Base-by-base conservation (phyloP, 2,329 filamentous ascomycete species). In the Fusarium mundagurra region DNA sequence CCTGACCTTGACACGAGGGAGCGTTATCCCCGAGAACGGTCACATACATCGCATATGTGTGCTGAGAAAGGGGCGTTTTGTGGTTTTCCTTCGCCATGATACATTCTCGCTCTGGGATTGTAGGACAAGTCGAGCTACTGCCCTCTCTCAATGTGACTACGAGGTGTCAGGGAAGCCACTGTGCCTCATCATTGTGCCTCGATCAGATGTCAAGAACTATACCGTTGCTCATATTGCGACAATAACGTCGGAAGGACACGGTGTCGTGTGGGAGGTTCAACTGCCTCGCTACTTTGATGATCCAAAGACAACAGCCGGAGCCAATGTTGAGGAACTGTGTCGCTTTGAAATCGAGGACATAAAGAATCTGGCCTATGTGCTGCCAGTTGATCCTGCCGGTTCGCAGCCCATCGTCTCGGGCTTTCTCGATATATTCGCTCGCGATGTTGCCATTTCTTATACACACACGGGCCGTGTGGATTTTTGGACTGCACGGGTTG, bases 351-450 rank as follows among this genome's bases (percentile, higher is more conserved):
- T 97, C 6, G 88, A 90, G 1, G 85, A 85, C 24, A 83, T 85
- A 1, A 87, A 90, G n/a, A 87, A 89, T 57, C 81, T 92, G 50
- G 87, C 89, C 20, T 91, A 91, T 72, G 87, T 97, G 24, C 85
- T 97, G 16, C 94, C 95, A 1, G 94, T 97, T 53, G 95, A 98
- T 78, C 94, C 95, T 58, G 95, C 94, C 3, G 95, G 95, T 3
- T 91, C 92, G 17, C 86, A 89, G 44, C 89, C 92, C 3, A 87
- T 92, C 7, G 89, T 91, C 17, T 93, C 94, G 8, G 93, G 92
- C 1, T 97, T 95, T 72, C 87, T 97, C 38, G 95, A 98, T 81
- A 90, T 94, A 0, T 97, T 98, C 81, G 93, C 94, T 17, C 91
- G 92, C 44, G 95, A 98, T 79, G 91, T 97, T 57, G 94, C 94